Base-by-base conservation (phyloP, 2,329 filamentous ascomycete species). In the Onygenales sp. region DNA sequence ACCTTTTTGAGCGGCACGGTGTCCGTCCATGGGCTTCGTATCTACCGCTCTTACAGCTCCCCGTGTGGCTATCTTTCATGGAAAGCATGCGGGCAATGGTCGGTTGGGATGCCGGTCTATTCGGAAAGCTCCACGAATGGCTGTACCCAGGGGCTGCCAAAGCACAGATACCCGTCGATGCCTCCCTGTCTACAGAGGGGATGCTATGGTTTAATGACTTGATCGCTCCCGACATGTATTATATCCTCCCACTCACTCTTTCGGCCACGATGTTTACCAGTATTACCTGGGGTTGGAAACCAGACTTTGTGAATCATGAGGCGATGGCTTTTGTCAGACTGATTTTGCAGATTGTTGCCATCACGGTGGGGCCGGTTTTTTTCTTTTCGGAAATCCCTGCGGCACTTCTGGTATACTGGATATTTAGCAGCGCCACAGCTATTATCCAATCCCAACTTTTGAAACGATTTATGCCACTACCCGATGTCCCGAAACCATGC, bases 191-290 rank as follows among this genome's bases (percentile, higher is more conserved):
- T 4, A 72, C 63, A 6, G 81, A 83, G 66, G 81, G 81, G n/a
- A 72, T 76, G 2, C 68, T 82, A 2, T 85, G 81, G 81, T 83
- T 83, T 53, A 72, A 75, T 1, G 73, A 84, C 61, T 72, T 85
- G 11, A 67, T 79, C 4, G 61, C 71, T 0, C 67, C 77, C 7
- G 82, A 85, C 58, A 72, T 79, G 0, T 73, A 72, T 2, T 66
- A 75, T 2, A 58, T 71, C 2, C 68, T 83, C 1, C 78, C 80
- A 0, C 68, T 74, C 42, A 54, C 75, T 2, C 67, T 81, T 21
- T 75, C 74, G 0, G 69, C 65, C 0, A 67, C 74, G 4, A 75
- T 82, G 54, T 63, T 81, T 13, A 56, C 71, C 6, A 80, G 78
- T 56, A 63, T 81, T 39, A 62, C 56, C 58, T 65, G 10, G 58